Evolutionary conservation across 768 basidiomycete genomes (phyloP).

Genomic region (Chalciporus sphaerocephalus): DNA sequence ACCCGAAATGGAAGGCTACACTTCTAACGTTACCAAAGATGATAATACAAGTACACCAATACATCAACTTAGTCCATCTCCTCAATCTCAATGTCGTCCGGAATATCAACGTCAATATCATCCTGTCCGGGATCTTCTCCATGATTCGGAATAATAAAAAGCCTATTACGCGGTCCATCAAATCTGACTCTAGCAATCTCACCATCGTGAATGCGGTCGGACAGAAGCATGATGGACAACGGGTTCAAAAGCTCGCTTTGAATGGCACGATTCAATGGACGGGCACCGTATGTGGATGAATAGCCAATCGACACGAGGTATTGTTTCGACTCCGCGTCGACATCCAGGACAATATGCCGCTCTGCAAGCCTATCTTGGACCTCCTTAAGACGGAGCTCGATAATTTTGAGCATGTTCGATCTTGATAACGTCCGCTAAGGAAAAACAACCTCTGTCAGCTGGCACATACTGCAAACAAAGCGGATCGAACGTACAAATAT

Average conservation of each 20-base stretch:
- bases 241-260: slow-evolving; percentile 93
- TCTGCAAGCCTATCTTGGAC: slow-evolving; percentile 75
- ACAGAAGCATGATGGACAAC: slow-evolving; percentile 77
- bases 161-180: slow-evolving; percentile 75
- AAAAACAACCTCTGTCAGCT: slow-evolving; percentile 25
- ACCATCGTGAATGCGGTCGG: slow-evolving; percentile 75
- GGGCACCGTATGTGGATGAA: slow-evolving; percentile 82
- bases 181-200: slow-evolving; percentile 74
- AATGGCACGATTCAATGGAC: slow-evolving; percentile 87
- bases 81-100: slow-evolving; percentile 41
- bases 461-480: background rate
- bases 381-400: slow-evolving; percentile 84
- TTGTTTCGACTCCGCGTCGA: slow-evolving; percentile 73
- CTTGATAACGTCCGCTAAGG: slow-evolving; percentile 74
- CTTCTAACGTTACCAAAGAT: no score
- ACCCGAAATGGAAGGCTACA: slow-evolving; percentile 16
- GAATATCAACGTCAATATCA: slow-evolving; percentile 57
- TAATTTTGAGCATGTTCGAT: slow-evolving; percentile 74
- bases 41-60: no score
- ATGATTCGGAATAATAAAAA: slow-evolving; percentile 82
- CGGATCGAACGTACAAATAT: slow-evolving; percentile 47
- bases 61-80: slow-evolving; percentile 14
- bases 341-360: slow-evolving; percentile 73
- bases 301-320: slow-evolving; percentile 76
- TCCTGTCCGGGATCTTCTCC: slow-evolving; percentile 43